Conservation (phyloP, 345 rosid species). For the Pugionium cornutum region DNA sequence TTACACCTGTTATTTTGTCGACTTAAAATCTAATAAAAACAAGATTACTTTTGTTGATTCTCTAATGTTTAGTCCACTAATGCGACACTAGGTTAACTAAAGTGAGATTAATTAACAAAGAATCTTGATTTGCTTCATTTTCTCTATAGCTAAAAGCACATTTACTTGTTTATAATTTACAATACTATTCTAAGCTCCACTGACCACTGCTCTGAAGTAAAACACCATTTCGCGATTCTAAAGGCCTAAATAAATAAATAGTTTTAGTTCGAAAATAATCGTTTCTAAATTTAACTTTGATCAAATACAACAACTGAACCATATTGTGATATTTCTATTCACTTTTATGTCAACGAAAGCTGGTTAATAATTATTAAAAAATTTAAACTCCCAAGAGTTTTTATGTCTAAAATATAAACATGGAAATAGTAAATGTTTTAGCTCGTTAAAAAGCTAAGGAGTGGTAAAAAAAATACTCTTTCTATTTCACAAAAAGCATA, state of each 20-base stretch:
- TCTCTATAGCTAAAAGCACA: too few species aligned
- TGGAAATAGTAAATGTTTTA: too few species aligned
- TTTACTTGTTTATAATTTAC: neutral
- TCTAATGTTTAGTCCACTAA: slow-evolving; percentile 35
- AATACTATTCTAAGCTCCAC: slow-evolving; percentile 24
- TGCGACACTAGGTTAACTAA: slow-evolving; percentile 23
- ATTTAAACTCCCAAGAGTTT: too few species aligned
- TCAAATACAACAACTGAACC: neutral
- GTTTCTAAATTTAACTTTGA: neutral
- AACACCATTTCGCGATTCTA: slow-evolving; percentile 21
- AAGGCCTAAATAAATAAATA: neutral
- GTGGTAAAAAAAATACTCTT: too few species aligned
- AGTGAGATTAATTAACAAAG: neutral
- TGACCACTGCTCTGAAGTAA: slow-evolving; percentile 26
- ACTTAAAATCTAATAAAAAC: slow-evolving; percentile 23
- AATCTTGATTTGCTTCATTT: slow-evolving; percentile 15
- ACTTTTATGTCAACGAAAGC: too few species aligned
- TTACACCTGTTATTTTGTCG: slow-evolving; percentile 32
- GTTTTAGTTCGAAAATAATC: neutral
- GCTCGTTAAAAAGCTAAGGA: too few species aligned
- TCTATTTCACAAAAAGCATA: too few species aligned
- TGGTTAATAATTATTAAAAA: too few species aligned
- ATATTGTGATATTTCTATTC: too few species aligned
- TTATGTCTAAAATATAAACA: too few species aligned
- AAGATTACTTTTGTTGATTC: slow-evolving; percentile 30